A percentile compares a stretch with the other conserved stretches of the same genome.
phyloP scores from a whole-genome alignment of 164 flowering plant species.

The Chloranthus sessilifolius region DNA sequence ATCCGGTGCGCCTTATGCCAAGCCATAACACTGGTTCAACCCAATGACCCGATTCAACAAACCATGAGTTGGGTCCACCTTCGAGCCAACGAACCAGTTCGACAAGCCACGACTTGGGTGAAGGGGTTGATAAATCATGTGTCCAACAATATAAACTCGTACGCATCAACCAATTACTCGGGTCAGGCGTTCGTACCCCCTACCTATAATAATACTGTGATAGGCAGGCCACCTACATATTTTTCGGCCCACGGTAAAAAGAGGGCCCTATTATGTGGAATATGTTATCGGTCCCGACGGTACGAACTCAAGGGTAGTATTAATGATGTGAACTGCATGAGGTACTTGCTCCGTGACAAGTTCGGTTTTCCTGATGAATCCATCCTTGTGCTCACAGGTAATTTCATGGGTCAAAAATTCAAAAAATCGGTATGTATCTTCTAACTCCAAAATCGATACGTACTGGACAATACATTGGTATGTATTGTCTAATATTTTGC shows the following conservation, averaged over 20 bases:
- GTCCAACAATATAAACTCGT: conserved; percentile 5
- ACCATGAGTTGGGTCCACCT: neutral
- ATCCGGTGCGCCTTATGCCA: conserved; percentile 17
- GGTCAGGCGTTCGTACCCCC: neutral
- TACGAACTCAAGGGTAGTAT: conserved; percentile 41
- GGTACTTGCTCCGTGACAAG: conserved; percentile 29
- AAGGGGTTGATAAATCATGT: conserved; percentile 13
- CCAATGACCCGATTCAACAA: neutral
- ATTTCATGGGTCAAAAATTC: too few species aligned
- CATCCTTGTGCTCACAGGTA: conserved; percentile 72
- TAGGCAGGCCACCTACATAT: neutral
- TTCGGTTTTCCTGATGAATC: conserved; percentile 38
- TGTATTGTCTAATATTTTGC: too few species aligned
- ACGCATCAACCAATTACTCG: neutral
- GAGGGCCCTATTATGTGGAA: conserved; percentile 54
- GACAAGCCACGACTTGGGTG: conserved; percentile 10
- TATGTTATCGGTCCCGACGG: conserved; percentile 31
- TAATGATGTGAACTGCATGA: conserved; percentile 51
- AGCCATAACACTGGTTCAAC: conserved; percentile 6
- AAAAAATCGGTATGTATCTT: too few species aligned
- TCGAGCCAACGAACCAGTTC: conserved; percentile 9
- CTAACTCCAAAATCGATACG: too few species aligned
- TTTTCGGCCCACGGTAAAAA: conserved; percentile 28
- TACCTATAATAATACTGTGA: neutral
- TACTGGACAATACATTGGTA: too few species aligned